phyloP scores from a whole-genome alignment of 1,139 yeast genomes.

The Geotrichum carabidarum region DNA sequence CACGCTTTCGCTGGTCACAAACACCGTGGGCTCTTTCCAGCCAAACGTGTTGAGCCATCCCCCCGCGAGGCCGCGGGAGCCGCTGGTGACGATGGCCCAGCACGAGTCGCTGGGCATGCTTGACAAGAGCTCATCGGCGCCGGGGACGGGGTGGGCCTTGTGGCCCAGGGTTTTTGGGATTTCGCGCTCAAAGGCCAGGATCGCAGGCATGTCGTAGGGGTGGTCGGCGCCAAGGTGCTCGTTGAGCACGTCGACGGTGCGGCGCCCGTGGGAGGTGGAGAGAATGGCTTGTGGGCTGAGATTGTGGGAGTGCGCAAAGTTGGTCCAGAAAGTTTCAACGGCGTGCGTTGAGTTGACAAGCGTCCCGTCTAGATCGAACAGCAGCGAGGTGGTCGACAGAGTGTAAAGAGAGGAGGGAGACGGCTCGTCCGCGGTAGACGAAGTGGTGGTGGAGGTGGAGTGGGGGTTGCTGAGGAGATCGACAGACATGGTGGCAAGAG shows the following conservation, averaged over 20 bases:
- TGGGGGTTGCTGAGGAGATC: neutral
- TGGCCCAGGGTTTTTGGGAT: conserved; percentile 71
- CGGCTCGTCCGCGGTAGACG: neutral
- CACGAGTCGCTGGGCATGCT: conserved; percentile 32
- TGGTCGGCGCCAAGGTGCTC: conserved; percentile 41
- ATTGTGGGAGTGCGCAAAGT: conserved; percentile 64
- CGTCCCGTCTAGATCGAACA: conserved; percentile 84
- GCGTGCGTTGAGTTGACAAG: conserved; percentile 77
- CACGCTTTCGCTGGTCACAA: conserved; percentile 77
- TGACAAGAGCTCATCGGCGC: conserved; percentile 61
- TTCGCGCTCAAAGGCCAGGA: conserved; percentile 61
- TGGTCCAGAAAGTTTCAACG: conserved; percentile 75
- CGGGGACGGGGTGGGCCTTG: conserved; percentile 67
- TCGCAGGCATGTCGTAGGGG: conserved; percentile 66
- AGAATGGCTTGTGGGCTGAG: conserved; percentile 67
- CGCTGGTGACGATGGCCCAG: conserved; percentile 85
- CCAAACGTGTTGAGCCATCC: conserved; percentile 67
- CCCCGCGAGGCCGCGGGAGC: conserved; percentile 69
- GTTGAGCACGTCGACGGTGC: conserved; percentile 72
- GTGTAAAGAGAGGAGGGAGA: neutral
- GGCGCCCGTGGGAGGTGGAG: conserved; percentile 74
- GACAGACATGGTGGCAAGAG: neutral
- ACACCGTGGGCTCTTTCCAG: conserved; percentile 60
- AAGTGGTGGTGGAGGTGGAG: neutral
- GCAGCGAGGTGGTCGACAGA: conserved; percentile 28